phyloP scores from a whole-genome alignment of 78 protist genomes.

The Protostelium mycophagum region DNA sequence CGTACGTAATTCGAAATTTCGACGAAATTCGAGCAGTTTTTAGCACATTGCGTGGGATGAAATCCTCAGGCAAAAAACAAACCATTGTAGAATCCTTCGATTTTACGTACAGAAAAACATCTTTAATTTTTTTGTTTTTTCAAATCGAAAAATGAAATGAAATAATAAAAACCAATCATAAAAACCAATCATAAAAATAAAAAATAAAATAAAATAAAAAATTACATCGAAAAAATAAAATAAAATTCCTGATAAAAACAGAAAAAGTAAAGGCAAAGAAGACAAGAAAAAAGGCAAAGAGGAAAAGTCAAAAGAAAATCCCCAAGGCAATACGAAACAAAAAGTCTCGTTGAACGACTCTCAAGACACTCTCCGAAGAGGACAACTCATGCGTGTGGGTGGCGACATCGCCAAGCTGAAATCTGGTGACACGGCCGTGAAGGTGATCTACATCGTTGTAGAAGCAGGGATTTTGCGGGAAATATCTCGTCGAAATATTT shows the following conservation, averaged over 20 bases:
- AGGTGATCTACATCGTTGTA: conserved; percentile 11
- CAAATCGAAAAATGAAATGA: not conserved
- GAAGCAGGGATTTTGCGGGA: conserved; percentile 14
- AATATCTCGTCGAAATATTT: not conserved
- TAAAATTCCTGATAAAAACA: not conserved
- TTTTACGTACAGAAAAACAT: not conserved
- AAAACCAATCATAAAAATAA: too few relatives aligned
- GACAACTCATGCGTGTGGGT: not conserved
- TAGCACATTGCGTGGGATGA: not conserved
- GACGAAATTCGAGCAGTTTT: conserved; percentile 6
- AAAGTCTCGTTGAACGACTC: not conserved
- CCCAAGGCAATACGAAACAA: not conserved
- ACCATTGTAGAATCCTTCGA: not conserved
- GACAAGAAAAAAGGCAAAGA: not conserved
- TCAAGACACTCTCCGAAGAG: not conserved
- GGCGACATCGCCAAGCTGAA: not conserved
- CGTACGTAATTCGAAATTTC: not conserved
- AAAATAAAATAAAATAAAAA: too few relatives aligned
- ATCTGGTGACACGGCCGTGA: conserved; percentile 1
- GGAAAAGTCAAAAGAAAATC: not conserved
- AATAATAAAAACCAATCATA: not conserved
- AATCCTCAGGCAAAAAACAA: not conserved
- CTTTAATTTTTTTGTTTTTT: too few relatives aligned
- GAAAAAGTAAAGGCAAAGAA: not conserved
- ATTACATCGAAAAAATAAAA: not conserved